Percentiles rank a stretch among this genome's conserved stretches.
phyloP scores from a whole-genome alignment of 225 moss, liverwort and hornwort species.

The Anthoceros angustus region DNA sequence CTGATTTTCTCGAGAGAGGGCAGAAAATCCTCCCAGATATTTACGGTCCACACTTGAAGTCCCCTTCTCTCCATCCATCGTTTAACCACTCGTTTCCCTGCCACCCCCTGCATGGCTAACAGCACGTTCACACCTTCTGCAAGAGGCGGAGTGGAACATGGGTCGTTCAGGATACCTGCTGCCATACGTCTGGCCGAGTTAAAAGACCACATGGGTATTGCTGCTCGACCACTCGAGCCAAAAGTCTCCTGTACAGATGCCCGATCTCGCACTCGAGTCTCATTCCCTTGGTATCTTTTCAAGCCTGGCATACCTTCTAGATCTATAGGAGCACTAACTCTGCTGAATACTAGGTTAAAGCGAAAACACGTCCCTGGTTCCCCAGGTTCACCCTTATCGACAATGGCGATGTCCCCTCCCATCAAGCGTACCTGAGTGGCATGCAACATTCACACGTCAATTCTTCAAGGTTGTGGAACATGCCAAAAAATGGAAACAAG shows the following conservation, averaged over 20 bases:
- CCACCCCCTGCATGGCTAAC: slow-evolving; percentile 37
- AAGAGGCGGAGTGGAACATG: slow-evolving; percentile 7
- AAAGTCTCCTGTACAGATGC: slow-evolving; percentile 2
- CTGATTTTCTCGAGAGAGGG: slow-evolving; percentile 33
- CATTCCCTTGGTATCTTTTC: neutral
- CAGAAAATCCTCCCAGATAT: slow-evolving; percentile 27
- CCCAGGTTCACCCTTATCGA: slow-evolving; percentile 30
- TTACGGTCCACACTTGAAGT: slow-evolving; percentile 34
- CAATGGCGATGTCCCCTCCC: slow-evolving; percentile 34
- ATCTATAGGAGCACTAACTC: slow-evolving; percentile 6
- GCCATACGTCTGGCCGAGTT: neutral
- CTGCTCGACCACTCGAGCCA: neutral
- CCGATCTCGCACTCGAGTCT: neutral
- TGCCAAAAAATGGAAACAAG: too few relatives aligned
- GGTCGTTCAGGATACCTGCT: neutral
- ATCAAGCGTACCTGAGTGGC: slow-evolving; percentile 29
- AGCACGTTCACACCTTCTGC: slow-evolving; percentile 31
- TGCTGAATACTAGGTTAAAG: slow-evolving; percentile 28
- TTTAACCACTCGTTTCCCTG: slow-evolving; percentile 27
- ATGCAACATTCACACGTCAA: neutral
- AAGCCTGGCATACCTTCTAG: neutral
- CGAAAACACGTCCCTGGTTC: slow-evolving; percentile 34
- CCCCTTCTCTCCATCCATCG: slow-evolving; percentile 40
- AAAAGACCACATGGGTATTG: neutral
- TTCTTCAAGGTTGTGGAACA: neutral